These are phyloP conservation scores for Thuja plicata DNA, from an alignment of 83 land plant genomes.

Conservation along the genomic window DNA sequence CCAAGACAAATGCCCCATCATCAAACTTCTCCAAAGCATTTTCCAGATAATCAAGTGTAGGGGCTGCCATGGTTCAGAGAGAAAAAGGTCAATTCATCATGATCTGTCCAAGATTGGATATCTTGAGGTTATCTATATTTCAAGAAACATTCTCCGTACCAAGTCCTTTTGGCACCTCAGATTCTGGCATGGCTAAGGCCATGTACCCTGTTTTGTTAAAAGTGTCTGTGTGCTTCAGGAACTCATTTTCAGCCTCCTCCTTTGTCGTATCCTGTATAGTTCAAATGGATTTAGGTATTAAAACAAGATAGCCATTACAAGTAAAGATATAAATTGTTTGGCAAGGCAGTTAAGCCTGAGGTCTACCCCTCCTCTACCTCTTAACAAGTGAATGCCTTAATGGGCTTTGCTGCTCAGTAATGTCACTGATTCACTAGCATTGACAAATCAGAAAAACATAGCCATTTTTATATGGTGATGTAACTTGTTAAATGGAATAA, in stretches of 20 bases:
- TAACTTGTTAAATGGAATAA: not conserved
- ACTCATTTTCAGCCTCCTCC: conserved; percentile 55
- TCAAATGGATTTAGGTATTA: not conserved
- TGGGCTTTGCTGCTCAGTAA: not conserved
- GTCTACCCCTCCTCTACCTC: not conserved
- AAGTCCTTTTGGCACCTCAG: conserved; percentile 14
- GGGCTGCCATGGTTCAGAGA: conserved; percentile 22
- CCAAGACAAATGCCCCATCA: conserved; percentile 76
- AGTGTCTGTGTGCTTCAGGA: conserved; percentile 18
- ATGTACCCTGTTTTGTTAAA: conserved; percentile 31
- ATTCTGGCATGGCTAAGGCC: conserved; percentile 27
- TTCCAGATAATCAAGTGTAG: conserved; percentile 60
- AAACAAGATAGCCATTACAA: not conserved
- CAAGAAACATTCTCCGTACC: conserved; percentile 26
- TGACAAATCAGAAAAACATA: not conserved
- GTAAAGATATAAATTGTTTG: not conserved
- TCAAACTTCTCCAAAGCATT: conserved; percentile 12
- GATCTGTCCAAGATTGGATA: no score
- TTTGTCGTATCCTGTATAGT: conserved; percentile 44
- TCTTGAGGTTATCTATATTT: no score
- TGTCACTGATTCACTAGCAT: not conserved
- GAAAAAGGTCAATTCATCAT: no score
- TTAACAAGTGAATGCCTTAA: no score
- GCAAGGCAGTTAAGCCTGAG: not conserved
- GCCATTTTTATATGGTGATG: not conserved